Conservation (phyloP, 192 early-diverging fungal species). For the Allomyces javanicus region DNA sequence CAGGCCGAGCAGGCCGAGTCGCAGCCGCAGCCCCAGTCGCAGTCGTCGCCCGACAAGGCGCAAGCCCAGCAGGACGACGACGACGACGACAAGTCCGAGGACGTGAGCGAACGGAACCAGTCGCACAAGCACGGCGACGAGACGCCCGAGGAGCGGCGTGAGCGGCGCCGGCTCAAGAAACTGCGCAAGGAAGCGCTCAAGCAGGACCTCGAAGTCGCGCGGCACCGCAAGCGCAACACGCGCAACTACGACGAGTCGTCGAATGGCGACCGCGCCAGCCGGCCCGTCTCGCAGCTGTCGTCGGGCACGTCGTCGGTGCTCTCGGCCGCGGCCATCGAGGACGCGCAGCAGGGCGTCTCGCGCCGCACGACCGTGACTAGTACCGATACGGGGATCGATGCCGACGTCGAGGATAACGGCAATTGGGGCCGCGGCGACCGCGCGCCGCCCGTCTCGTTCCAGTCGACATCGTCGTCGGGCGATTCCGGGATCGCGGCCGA, state of each 20-base stretch:
- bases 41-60: background rate
- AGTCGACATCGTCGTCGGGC: no score
- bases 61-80: background rate
- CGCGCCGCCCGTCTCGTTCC: no score
- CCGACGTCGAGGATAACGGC: background rate
- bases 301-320: no score
- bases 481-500: background rate
- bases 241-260: background rate
- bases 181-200: background rate
- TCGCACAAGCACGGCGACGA: background rate
- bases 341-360: no score
- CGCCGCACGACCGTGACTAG: background rate
- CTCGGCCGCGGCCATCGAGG: no score
- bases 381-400: background rate
- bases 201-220: background rate
- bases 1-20: background rate
- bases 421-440: background rate
- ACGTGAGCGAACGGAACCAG: background rate
- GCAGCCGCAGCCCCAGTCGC: background rate
- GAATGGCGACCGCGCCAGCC: background rate
- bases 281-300: background rate
- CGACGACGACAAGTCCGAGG: background rate
- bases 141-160: background rate
- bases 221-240: background rate
- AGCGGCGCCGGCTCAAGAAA: background rate